Evolutionary conservation across 2,329 filamentous ascomycete genomes (phyloP).

Genomic region (Coniella lustricola): DNA sequence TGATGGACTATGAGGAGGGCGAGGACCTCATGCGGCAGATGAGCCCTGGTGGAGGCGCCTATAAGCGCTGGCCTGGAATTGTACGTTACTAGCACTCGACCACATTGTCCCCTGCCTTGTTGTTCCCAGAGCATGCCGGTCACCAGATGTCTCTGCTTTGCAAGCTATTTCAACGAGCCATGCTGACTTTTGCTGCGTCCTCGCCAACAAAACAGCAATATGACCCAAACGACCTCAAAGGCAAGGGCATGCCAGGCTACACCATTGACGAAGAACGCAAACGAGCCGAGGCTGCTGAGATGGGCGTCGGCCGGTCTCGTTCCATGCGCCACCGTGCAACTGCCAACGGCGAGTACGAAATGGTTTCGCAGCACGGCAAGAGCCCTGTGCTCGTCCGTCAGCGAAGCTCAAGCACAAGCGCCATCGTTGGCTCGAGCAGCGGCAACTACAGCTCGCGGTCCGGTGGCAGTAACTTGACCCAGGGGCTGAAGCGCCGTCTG

Average conservation of each 20-base stretch:
- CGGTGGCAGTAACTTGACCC: conserved; percentile 37
- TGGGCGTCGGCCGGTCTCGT: conserved; percentile 22
- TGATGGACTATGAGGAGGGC: conserved; percentile 79
- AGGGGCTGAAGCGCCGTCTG: conserved; percentile 47
- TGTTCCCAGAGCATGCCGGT: no score
- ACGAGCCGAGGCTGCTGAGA: conserved; percentile 40
- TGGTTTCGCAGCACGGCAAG: conserved; percentile 32
- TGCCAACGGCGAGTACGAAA: conserved; percentile 37
- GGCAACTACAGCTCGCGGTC: conserved; percentile 28
- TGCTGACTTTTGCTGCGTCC: no score
- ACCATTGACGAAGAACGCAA: conserved; percentile 62
- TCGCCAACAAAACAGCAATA: conserved; percentile 49
- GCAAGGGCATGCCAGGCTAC: conserved; percentile 73
- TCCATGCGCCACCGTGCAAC: conserved; percentile 25
- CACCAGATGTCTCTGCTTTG: no score
- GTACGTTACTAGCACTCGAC: conserved; percentile 43
- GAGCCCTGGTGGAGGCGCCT: conserved; percentile 63
- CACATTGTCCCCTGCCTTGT: neutral
- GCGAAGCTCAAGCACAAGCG: conserved; percentile 36
- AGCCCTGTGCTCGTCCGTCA: conserved; percentile 27
- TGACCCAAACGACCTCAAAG: conserved; percentile 70
- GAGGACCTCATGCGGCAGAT: conserved; percentile 73
- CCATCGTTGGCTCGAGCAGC: conserved; percentile 18
- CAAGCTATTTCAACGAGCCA: neutral
- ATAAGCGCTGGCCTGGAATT: conserved; percentile 66